Base-by-base conservation (phyloP, 768 basidiomycete genomes). In the Auricularia auricula-judae region DNA sequence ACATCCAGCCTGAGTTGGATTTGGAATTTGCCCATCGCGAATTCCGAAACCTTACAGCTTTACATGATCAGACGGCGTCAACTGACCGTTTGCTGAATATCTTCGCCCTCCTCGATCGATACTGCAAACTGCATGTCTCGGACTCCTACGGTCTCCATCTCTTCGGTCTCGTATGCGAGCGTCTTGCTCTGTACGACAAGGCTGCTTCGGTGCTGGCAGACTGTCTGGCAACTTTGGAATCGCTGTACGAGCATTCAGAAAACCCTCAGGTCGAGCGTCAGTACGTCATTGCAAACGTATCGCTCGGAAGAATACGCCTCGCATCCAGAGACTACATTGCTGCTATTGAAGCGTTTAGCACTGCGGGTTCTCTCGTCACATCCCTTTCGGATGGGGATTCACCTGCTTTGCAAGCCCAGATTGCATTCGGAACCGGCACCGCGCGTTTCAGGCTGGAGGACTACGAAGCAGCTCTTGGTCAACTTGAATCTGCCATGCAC, bases 221-320 rank as follows among this genome's bases (percentile, higher is more conserved):
- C 35, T 86, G 89, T 0, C 90, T 92, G 14, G 65, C 74, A 3
- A 78, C 93, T 10, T 77, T 98, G n/a, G 96, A 98, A 73, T 81
- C 84, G 1, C 81, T 82, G 34, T 99, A 97, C 75, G 97, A 99
- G 72, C 85, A 88, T 63, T 84, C 83, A 14, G 97, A 99, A 73
- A 88, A 92, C 63, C 74, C 86, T 1, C 76, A 79, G 29, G 84
- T 92, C 11, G 97, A 98, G 74, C 76, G 79, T 61, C 86, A 83
- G 63, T 99, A 88, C 70, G 84, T 83, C 4, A 84, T 93, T 44
- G 91, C 94, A 0, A 89, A 94, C 67, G 77, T 83, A 29, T 96
- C 89, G 65, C 76, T 93, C 7, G 97, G 87, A 0, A 84, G 97
- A 10, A 72, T 96, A 33, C 81, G 83, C 21, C 76, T 96, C n/a